Conservation (phyloP, 2,329 filamentous ascomycete species). For the Chaetothyriales sp. region DNA sequence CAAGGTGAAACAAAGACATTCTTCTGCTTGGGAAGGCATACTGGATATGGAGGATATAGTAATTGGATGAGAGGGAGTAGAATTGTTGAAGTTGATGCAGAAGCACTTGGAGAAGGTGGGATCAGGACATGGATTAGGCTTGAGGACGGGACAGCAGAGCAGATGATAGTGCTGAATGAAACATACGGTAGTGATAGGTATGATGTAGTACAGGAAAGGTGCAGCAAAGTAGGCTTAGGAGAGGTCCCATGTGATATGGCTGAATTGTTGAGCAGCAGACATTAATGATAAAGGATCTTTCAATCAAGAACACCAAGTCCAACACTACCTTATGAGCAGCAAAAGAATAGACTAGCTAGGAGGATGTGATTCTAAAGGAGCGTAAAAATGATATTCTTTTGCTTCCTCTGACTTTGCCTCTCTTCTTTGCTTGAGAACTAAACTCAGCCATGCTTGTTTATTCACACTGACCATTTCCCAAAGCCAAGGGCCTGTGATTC, state of each 20-base stretch:
- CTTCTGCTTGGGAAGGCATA: constrained; percentile 49
- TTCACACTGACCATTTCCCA: too few relatives aligned
- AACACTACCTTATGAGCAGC: too few relatives aligned
- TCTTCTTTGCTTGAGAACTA: too few relatives aligned
- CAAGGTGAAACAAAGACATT: constrained; percentile 31
- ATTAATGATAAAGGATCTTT: too few relatives aligned
- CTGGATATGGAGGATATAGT: constrained; percentile 56
- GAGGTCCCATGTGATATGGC: neutral
- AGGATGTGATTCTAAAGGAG: too few relatives aligned
- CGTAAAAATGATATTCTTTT: too few relatives aligned
- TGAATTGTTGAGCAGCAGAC: neutral
- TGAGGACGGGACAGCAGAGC: constrained; percentile 40
- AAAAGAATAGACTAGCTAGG: too few relatives aligned
- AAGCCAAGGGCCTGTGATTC: too few relatives aligned
- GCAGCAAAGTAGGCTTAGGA: neutral
- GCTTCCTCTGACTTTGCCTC: too few relatives aligned
- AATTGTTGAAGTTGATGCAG: constrained; percentile 35
- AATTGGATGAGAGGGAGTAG: constrained; percentile 47
- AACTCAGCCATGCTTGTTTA: too few relatives aligned
- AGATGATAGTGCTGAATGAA: constrained; percentile 40
- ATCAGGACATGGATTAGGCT: constrained; percentile 48
- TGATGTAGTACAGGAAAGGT: constrained; percentile 19
- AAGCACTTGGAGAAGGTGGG: constrained; percentile 25
- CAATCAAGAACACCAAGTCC: too few relatives aligned
- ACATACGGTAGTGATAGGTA: constrained; percentile 46